A percentile compares a stretch with the other conserved stretches of the same genome.
Evolutionary conservation across 352 stramenopile species (phyloP).

Genomic region (Aphanomyces invadans): DNA sequence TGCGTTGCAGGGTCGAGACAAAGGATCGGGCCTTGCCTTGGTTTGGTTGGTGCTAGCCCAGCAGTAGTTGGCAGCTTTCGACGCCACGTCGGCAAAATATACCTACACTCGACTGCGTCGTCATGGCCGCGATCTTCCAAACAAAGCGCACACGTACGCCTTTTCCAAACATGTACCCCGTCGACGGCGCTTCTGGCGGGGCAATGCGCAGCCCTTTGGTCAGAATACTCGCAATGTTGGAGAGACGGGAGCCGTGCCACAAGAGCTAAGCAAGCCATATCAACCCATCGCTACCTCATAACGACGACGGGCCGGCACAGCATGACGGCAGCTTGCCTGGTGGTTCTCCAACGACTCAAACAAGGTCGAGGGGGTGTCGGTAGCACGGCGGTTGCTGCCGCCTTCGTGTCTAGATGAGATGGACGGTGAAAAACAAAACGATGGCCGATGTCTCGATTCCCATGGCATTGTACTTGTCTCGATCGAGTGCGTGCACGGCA

Average conservation of each 20-base stretch:
- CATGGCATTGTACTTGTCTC: slow-evolving; percentile 25
- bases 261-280: slow-evolving; percentile 32
- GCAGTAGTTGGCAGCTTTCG: slow-evolving; percentile 82
- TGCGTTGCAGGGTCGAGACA: too few species aligned
- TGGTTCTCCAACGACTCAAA: slow-evolving; percentile 48
- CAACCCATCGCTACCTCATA: too few species aligned
- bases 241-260: slow-evolving; percentile 49
- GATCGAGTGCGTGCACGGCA: slow-evolving; percentile 47
- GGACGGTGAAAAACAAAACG: too few species aligned
- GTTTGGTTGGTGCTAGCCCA: slow-evolving; percentile 53
- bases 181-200: slow-evolving; percentile 50
- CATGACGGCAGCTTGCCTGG: too few species aligned
- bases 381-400: too few species aligned
- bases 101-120: slow-evolving; percentile 38
- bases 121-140: too few species aligned
- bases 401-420: too few species aligned
- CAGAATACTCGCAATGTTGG: slow-evolving; percentile 63
- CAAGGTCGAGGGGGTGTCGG: too few species aligned
- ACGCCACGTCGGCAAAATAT: slow-evolving; percentile 79
- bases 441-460: too few species aligned
- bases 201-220: slow-evolving; percentile 59
- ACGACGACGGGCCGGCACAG: too few species aligned
- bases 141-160: slow-evolving; percentile 49
- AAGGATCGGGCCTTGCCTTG: too few species aligned
- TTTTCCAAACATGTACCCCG: slow-evolving; percentile 68